phyloP scores from a whole-genome alignment of 768 basidiomycete genomes.

The Pulveroboletus ravenelii region DNA sequence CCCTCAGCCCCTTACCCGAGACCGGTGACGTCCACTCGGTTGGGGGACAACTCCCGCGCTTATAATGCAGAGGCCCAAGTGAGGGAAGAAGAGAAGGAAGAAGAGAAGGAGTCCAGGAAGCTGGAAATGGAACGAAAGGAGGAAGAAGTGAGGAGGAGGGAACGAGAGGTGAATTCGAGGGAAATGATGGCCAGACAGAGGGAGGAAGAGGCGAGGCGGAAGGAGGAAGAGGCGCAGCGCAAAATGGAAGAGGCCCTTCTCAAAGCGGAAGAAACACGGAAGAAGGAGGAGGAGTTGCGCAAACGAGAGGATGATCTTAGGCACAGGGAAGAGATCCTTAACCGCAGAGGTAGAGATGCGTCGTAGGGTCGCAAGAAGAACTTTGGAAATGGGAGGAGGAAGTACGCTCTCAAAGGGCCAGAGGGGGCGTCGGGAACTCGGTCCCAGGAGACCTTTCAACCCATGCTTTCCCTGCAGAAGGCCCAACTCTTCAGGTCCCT shows the following conservation, averaged over 20 bases:
- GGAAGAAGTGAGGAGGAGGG: conserved; percentile 18
- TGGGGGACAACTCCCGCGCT: no score
- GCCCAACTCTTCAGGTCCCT: conserved; percentile 24
- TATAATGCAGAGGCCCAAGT: no score
- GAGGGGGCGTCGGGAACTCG: conserved; percentile 30
- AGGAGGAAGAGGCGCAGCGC: conserved; percentile 25
- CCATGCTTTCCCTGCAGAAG: conserved; percentile 26
- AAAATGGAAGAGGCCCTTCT: conserved; percentile 23
- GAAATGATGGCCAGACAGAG: conserved; percentile 25
- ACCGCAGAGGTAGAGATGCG: conserved; percentile 30
- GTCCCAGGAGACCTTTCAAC: conserved; percentile 21
- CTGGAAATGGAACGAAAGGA: conserved; percentile 18
- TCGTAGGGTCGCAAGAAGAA: conserved; percentile 25
- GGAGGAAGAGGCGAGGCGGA: conserved; percentile 28
- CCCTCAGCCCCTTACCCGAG: no score
- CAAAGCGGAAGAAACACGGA: conserved; percentile 21
- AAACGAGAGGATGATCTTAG: conserved; percentile 26
- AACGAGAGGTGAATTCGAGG: conserved; percentile 26
- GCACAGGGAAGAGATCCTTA: conserved; percentile 30
- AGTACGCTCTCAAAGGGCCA: conserved; percentile 26
- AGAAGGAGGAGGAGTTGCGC: conserved; percentile 24
- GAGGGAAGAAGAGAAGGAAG: no score
- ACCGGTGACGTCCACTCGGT: no score
- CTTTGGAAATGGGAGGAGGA: conserved; percentile 31
- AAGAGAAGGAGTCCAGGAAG: conserved; percentile 5